Base-by-base conservation (phyloP, 129 eudicot species). In the Artemisia tridentata region DNA sequence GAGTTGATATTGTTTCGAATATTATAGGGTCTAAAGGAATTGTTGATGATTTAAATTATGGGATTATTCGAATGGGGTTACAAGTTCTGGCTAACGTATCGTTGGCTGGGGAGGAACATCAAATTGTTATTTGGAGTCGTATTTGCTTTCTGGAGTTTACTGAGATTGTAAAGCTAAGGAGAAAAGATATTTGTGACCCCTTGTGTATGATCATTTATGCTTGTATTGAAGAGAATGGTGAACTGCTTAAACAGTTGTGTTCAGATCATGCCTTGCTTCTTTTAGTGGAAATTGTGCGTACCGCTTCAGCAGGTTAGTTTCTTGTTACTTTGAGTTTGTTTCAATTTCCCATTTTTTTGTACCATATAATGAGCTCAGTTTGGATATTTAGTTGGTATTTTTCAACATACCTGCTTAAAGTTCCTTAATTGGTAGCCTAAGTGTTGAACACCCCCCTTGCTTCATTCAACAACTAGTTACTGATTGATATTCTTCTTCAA, bases 51-150 rank as follows among this genome's bases (percentile, higher is more conserved):
- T 79, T 73, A 21, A 88, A 75, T 68, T 58, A 56, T 79, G 82
- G 60, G 74, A 77, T 82, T 57, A 78, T 88, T 56, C 80, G 87
- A 57, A 69, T 85, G 74, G 86, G 85, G 21, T 78, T 92, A 73
- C 98, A 88, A 84, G 82, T 84, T 72, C 66, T 92, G 11, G 98
- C 87, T 60, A 92, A 92, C 73, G 84, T 88, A 41, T 76, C 95
- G 12, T 82, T 92, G 80, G 96, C 91, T 63, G 98, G 96, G 0
- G 76, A 79, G 43, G 66, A 81, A 63, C 91, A 88, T 69, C 89
- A 68, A 54, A 20, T 12, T 75, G 86, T 67, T 46, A 79, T 92
- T 18, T 88, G 98, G 98, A 60, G 65, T 48, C 71, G 74, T 12
- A 50, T 88, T 69, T 88, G 83, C 72, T 79, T 85, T 17, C 16